These are phyloP conservation scores for Stylonectria norvegica DNA, from an alignment of 2,329 filamentous ascomycete species.

Conservation along the genomic window DNA sequence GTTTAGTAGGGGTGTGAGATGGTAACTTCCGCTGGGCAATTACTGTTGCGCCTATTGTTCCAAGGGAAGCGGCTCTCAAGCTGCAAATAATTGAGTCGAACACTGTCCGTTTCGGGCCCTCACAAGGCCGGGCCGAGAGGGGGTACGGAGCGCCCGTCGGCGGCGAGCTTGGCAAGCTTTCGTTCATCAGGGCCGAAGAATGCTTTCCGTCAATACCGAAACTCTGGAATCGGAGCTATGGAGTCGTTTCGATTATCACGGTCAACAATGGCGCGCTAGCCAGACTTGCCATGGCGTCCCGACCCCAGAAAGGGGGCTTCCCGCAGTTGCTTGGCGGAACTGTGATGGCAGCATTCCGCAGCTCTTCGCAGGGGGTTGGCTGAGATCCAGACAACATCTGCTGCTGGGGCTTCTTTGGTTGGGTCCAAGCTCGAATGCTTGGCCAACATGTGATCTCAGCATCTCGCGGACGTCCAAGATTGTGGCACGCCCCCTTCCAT, in stretches of 20 bases:
- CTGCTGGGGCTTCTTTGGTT: constrained; percentile 1
- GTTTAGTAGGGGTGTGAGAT: neutral
- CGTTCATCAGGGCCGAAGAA: constrained; percentile 5
- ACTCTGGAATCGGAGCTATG: constrained; percentile 18
- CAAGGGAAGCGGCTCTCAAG: too few species aligned
- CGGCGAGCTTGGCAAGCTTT: constrained; percentile 6
- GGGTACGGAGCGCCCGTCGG: constrained; percentile 4
- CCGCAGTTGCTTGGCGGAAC: constrained; percentile 18
- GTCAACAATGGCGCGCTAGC: constrained; percentile 14
- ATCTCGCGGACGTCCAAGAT: neutral
- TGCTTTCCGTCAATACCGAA: constrained; percentile 8
- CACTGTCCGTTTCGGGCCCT: neutral
- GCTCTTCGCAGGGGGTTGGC: constrained; percentile 21
- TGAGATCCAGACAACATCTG: constrained; percentile 17
- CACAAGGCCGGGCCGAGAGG: neutral
- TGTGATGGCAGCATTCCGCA: constrained; percentile 30
- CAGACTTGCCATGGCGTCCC: constrained; percentile 17
- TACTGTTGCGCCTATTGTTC: too few species aligned
- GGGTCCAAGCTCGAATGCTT: neutral
- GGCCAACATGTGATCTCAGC: neutral
- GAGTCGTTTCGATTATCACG: constrained; percentile 17
- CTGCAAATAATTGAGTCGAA: too few species aligned
- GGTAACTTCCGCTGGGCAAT: neutral
- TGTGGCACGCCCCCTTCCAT: constrained; percentile 1
- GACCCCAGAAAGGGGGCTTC: constrained; percentile 27